phyloP scores from a whole-genome alignment of 2,329 filamentous ascomycete species.

The Sarocladium oryzae region DNA sequence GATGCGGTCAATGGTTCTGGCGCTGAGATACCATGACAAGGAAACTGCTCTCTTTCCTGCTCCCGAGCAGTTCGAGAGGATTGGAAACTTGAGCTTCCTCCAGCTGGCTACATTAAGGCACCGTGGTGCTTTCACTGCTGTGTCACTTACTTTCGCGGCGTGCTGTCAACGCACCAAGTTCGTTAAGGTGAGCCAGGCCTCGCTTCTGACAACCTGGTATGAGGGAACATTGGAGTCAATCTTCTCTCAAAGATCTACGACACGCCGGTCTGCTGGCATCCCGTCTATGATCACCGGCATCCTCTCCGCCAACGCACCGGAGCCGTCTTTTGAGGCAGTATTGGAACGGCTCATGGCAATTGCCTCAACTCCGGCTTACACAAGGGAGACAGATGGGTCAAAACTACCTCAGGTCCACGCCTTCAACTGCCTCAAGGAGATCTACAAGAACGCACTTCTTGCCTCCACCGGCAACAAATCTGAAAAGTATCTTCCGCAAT shows the following conservation, averaged over 20 bases:
- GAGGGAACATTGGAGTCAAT: conserved; percentile 65
- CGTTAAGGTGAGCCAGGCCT: conserved; percentile 23
- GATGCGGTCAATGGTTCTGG: conserved; percentile 55
- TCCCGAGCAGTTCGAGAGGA: conserved; percentile 50
- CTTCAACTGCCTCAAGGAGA: conserved; percentile 86
- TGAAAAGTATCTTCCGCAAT: conserved; percentile 66
- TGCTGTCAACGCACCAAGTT: conserved; percentile 65
- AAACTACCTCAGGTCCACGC: conserved; percentile 89
- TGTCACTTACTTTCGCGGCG: conserved; percentile 76
- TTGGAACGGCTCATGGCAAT: conserved; percentile 58
- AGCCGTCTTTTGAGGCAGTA: conserved; percentile 56
- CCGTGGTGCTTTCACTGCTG: conserved; percentile 87
- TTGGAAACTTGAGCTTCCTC: conserved; percentile 71
- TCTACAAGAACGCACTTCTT: conserved; percentile 78
- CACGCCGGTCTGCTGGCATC: conserved; percentile 84
- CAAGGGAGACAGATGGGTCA: conserved; percentile 52
- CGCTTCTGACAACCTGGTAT: conserved; percentile 64
- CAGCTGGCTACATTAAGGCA: conserved; percentile 81
- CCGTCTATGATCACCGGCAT: conserved; percentile 82
- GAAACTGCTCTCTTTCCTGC: conserved; percentile 40
- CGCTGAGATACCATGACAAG: conserved; percentile 41
- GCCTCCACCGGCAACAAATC: conserved; percentile 65
- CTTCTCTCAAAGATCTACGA: conserved; percentile 70
- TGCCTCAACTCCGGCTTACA: conserved; percentile 44
- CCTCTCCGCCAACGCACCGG: conserved; percentile 56